Percentiles rank a stretch among this genome's conserved stretches.
These are phyloP conservation scores for Cyberlindnera mrakii DNA, from an alignment of 805 yeast species.

Conservation along the genomic window DNA sequence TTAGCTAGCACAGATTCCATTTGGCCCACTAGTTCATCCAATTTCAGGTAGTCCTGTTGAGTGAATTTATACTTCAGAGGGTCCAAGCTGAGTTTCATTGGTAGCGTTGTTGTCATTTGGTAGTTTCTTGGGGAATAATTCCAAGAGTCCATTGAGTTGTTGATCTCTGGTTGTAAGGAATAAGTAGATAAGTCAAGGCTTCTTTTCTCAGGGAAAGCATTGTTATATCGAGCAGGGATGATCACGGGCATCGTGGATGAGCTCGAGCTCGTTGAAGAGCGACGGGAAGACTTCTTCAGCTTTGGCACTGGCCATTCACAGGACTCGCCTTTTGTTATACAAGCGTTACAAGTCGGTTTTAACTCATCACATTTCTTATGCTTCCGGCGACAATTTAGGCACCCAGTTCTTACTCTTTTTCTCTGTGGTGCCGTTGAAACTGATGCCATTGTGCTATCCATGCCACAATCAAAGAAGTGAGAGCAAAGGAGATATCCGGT, in stretches of 20 bases:
- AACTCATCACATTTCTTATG: constrained; percentile 61
- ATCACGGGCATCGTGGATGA: neutral
- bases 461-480: too few relatives aligned
- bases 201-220: neutral
- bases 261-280: neutral
- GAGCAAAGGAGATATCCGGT: too few relatives aligned
- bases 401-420: constrained; percentile 44
- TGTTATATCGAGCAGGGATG: neutral
- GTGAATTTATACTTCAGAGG: too few relatives aligned
- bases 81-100: neutral
- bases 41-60: neutral
- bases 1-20: neutral
- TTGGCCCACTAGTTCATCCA: neutral
- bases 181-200: neutral
- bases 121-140: constrained; percentile 3
- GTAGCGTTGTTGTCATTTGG: neutral
- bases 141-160: neutral
- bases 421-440: neutral
- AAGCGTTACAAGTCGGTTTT: constrained; percentile 25
- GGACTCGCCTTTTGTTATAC: constrained; percentile 7
- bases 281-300: constrained; percentile 20
- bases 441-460: neutral
- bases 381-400: constrained; percentile 57
- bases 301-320: constrained; percentile 30
- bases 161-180: constrained; percentile 1